Evolutionary conservation across 192 early-diverging fungal species (phyloP).

Genomic region (Chytriomyces sp.): DNA sequence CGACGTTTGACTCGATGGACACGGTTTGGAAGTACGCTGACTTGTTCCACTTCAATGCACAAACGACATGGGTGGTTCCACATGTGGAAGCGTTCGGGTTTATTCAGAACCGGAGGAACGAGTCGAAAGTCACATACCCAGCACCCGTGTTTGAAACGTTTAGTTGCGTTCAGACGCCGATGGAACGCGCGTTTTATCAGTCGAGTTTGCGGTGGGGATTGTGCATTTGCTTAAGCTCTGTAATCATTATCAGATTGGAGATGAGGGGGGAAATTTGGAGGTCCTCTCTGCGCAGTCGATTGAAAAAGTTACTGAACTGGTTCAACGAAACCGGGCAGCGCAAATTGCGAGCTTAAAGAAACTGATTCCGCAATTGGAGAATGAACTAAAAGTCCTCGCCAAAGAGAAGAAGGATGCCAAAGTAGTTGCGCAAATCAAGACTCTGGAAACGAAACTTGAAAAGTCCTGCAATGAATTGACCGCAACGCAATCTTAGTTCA

Average conservation of each 20-base stretch:
- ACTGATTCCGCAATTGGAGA: background rate
- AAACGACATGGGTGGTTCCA: background rate
- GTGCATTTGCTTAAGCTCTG: no score
- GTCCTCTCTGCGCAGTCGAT: no score
- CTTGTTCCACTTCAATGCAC: conserved; percentile 1
- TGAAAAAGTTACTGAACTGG: conserved; percentile 23
- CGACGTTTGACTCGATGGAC: background rate
- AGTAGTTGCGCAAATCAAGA: background rate
- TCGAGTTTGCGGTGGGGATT: no score
- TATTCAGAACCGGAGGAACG: conserved; percentile 20
- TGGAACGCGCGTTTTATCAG: conserved; percentile 12
- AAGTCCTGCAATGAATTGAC: no score
- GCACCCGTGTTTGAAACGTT: conserved; percentile 8
- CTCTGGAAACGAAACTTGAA: background rate
- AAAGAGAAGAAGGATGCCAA: background rate
- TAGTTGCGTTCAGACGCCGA: conserved; percentile 2
- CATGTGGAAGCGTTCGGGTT: background rate
- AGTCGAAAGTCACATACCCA: conserved; percentile 9
- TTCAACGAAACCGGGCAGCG: conserved; percentile 1
- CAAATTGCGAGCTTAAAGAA: conserved; percentile 15
- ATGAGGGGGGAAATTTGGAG: no score
- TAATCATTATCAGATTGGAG: no score
- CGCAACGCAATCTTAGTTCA: no score
- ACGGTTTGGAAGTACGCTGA: conserved; percentile 4
- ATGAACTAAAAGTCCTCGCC: background rate